These are phyloP conservation scores for Panellus pusillus DNA, from an alignment of 768 basidiomycete genomes.

Conservation along the genomic window DNA sequence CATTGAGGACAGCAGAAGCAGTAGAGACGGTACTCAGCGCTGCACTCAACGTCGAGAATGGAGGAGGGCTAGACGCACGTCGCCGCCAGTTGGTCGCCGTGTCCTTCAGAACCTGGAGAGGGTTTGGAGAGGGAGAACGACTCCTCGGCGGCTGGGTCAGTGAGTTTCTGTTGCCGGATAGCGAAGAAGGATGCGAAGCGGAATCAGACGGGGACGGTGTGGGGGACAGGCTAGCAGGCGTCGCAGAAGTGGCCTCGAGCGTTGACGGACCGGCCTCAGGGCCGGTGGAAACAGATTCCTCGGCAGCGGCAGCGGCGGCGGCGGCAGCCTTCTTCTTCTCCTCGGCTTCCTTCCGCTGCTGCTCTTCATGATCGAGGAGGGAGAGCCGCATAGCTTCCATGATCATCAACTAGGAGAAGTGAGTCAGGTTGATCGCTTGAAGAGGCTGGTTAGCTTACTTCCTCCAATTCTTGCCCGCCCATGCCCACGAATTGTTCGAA, in stretches of 20 bases:
- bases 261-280: slow-evolving; percentile 35
- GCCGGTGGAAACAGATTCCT: slow-evolving; percentile 26
- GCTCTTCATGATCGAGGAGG: slow-evolving; percentile 91
- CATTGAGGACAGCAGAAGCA: slow-evolving; percentile 41
- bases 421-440: slow-evolving; percentile 3
- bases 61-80: slow-evolving; percentile 37
- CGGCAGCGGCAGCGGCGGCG: slow-evolving; percentile 31
- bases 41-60: slow-evolving; percentile 46
- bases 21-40: slow-evolving; percentile 47
- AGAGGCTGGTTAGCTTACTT: slow-evolving; percentile 50
- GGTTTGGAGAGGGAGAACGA: slow-evolving; percentile 32
- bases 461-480: slow-evolving; percentile 88
- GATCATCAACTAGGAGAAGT: slow-evolving; percentile 76
- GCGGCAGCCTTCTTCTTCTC: slow-evolving; percentile 56
- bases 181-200: slow-evolving; percentile 27
- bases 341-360: slow-evolving; percentile 75
- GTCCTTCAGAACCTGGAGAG: slow-evolving; percentile 28
- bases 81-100: slow-evolving; percentile 31
- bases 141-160: slow-evolving; percentile 39
- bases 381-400: slow-evolving; percentile 99
- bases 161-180: slow-evolving; percentile 30
- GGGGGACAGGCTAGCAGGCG: slow-evolving; percentile 23
- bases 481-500: slow-evolving; percentile 73
- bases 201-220: slow-evolving; percentile 26
- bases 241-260: slow-evolving; percentile 28